Base-by-base conservation (phyloP, 1,139 yeast species). In the Saccharomycopsis phalli region DNA sequence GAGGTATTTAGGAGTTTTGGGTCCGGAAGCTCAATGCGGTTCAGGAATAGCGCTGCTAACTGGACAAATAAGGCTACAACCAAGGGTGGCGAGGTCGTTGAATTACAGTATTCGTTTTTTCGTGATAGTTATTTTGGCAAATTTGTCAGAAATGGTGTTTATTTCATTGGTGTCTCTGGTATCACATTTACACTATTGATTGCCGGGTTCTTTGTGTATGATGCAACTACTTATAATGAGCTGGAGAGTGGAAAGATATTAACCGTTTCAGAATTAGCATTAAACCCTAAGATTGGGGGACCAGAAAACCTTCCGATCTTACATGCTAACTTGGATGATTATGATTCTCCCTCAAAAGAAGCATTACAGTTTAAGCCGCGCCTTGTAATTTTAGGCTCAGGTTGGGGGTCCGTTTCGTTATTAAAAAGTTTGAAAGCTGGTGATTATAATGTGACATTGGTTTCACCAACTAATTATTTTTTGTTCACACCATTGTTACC, bases 391-490 rank as follows among this genome's bases (percentile, higher is more conserved):
- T 71, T 88, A 52, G 96, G 97, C 45, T 76, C 94, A 33, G 96
- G 96, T 45, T 88, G 96, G 96, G 96, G 94, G 44, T 75, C 94
- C 13, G 77, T 82, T 40, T 74, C 91, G 4, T 65, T 87, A 51
- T 69, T 88, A 61, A 87, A 86, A 66, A 75, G 79, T 58, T 69
- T 88, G 59, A 95, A 87, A 60, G 80, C 95, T 37, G 68, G 88
- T 34, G 67, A 80, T 58, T 88, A 86, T 65, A 84, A 88, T 58
- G 95, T 88, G 40, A 79, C 84, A 40, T 78, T 88, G 42, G 81
- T 88, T 36, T 83, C 95, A 25, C 96, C 97, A 47, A 76, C 96
- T 65, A 87, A 87, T 69, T 87, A 86, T 69, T 88, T 88, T 64
- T 68, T 88, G 55, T 88, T 87, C 71, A 87, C 96, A 37, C 96